Conservation (phyloP, 768 basidiomycete genomes). For the Termitomyces sp. region DNA sequence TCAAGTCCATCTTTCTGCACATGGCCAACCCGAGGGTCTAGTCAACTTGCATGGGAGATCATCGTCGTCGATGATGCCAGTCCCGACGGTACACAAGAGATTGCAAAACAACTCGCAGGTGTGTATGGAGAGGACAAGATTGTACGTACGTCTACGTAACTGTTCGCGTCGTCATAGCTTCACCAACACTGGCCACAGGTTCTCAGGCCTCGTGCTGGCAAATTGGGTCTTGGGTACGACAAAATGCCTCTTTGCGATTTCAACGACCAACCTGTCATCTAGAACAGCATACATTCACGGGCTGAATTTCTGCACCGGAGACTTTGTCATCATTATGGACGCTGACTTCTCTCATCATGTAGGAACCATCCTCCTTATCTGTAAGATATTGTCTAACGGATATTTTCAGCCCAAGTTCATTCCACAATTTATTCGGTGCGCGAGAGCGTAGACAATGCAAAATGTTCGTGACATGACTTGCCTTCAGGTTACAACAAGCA, state of each 20-base stretch:
- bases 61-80: conserved; percentile 91
- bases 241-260: not conserved
- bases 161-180: conserved; percentile 3
- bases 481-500: conserved; percentile 69
- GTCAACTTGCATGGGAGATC: conserved; percentile 80
- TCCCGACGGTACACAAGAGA: conserved; percentile 90
- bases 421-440: conserved; percentile 83
- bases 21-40: conserved; percentile 23
- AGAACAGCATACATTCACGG: conserved; percentile 89
- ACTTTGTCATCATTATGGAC: conserved; percentile 97
- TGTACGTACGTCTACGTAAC: conserved; percentile 46
- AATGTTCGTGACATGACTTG: not conserved
- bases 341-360: conserved; percentile 96
- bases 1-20: not conserved
- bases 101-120: conserved; percentile 72
- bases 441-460: not conserved
- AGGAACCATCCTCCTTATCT: conserved; percentile 23
- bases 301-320: conserved; percentile 82
- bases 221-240: conserved; percentile 82
- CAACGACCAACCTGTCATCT: conserved; percentile 1
- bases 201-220: conserved; percentile 83
- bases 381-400: not conserved
- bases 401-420: conserved; percentile 83
- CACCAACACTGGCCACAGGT: conserved; percentile 38
- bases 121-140: conserved; percentile 86